Evolutionary conservation across 2,329 filamentous ascomycete species (phyloP), one percentile per base, ranked within the genome.

Genomic region (Botrytis paeoniae): DNA sequence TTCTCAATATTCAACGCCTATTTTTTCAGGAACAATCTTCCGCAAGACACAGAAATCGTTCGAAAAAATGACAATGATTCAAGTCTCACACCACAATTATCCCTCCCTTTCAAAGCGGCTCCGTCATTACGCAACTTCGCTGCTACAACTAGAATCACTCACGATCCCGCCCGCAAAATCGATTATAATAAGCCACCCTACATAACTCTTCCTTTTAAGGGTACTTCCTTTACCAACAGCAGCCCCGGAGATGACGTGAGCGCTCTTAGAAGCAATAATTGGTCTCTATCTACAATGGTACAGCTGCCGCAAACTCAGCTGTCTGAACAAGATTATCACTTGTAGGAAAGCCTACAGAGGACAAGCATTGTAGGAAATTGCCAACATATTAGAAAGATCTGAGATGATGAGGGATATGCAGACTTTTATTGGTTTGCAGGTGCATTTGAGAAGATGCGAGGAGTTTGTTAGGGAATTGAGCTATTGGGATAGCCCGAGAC

Each of bases 291-390:
- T 48, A 3, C n/a, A 20, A 22, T 35, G 22, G 7, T n/a, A 65
- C 43, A 18, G 43, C 3, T 65, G 62, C 41, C 4, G 6, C 14
- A 32, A 10, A 20, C 25, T 5, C 22, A 25, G 25, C 7, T 62
- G 60, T 61, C 6, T n/a, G 3, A 20, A n/a, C 0, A 4, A 9
- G 0, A 18, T 29, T 3, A 14, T 12, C 2, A 14, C 37, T 29
- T 62, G 60, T 62, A 37, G 60, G 14, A 41, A 29, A 1, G 25
- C 0, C 14, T 9, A 14, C 20, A 16, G 29, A 48, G 62, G 41
- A 25, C 3, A 35, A 1, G 62, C 62, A 14, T 48, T 22, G 63
- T 43, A 65, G 43, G 6, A 4, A 3, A 51, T 51, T 1, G 43
- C 29, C 4, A 22, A 65, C 20, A 10, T 7, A 0, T 35, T 65